phyloP scores from a whole-genome alignment of 305 asterid species.

The Fraxinus latifolia region DNA sequence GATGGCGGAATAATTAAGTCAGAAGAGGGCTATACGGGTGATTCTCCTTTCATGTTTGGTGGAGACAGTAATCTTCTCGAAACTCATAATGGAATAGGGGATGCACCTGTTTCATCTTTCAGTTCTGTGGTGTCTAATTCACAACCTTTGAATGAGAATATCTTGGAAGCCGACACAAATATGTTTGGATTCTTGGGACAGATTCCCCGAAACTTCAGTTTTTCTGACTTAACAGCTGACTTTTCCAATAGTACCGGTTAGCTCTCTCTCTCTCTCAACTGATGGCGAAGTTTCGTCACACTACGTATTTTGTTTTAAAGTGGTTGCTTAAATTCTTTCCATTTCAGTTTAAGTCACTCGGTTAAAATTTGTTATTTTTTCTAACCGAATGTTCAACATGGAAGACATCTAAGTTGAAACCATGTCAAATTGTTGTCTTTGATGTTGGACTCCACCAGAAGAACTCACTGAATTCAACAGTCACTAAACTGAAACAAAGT shows the following conservation, averaged over 20 bases:
- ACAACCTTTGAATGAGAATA: conserved; percentile 28
- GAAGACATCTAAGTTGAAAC: not conserved
- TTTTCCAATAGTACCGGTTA: conserved; percentile 34
- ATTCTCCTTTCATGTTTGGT: conserved; percentile 27
- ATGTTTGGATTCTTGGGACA: conserved; percentile 37
- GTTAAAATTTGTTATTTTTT: not conserved
- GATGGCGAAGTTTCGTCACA: not conserved
- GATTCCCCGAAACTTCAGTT: conserved; percentile 32
- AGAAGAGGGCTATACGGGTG: conserved; percentile 29
- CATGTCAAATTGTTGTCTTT: not conserved
- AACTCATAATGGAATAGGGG: conserved; percentile 27
- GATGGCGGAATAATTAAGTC: conserved; percentile 29
- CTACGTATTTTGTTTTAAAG: not conserved
- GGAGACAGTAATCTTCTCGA: conserved; percentile 23
- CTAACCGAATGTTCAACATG: not conserved
- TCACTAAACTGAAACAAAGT: not conserved
- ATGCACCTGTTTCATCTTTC: conserved; percentile 27
- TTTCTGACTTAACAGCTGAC: conserved; percentile 37
- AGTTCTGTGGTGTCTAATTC: conserved; percentile 29
- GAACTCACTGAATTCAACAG: not conserved
- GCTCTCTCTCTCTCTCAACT: not conserved
- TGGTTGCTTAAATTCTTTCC: not conserved
- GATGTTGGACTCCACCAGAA: not conserved
- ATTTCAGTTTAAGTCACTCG: not conserved
- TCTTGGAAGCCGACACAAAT: conserved; percentile 29